phyloP scores from a whole-genome alignment of 2,329 filamentous ascomycete genomes.

The Fusarium chlamydosporum region DNA sequence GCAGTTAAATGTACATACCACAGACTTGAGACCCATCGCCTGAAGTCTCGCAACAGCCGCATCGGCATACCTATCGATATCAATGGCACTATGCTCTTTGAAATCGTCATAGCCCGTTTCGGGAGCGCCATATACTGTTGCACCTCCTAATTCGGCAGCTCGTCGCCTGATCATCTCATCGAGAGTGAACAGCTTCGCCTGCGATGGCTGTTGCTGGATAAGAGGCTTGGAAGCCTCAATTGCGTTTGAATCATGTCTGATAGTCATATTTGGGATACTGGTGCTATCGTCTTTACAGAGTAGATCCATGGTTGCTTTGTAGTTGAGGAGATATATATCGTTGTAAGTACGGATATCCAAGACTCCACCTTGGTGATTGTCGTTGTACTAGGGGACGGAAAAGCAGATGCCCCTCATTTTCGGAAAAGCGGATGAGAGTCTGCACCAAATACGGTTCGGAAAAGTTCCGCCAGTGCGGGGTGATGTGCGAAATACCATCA shows the following conservation, averaged over 20 bases:
- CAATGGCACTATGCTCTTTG: conserved; percentile 41
- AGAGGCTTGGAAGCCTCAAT: conserved; percentile 22
- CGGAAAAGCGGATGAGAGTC: conserved; percentile 12
- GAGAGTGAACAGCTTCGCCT: conserved; percentile 41
- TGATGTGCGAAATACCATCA: background rate
- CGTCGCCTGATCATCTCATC: conserved; percentile 44
- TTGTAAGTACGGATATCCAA: conserved; percentile 13
- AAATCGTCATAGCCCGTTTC: conserved; percentile 37
- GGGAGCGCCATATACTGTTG: conserved; percentile 32
- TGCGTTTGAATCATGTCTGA: conserved; percentile 40
- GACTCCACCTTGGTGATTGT: background rate
- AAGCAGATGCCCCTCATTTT: conserved; percentile 21
- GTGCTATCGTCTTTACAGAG: background rate
- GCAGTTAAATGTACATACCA: conserved; percentile 16
- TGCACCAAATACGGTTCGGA: background rate
- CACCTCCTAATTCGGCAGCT: conserved; percentile 29
- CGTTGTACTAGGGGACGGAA: conserved; percentile 11
- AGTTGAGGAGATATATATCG: conserved; percentile 17
- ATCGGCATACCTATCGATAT: conserved; percentile 43
- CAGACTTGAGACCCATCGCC: conserved; percentile 31
- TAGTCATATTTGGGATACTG: conserved; percentile 34
- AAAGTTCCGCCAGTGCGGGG: conserved; percentile 8
- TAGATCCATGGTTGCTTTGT: background rate
- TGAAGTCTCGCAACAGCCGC: conserved; percentile 40
- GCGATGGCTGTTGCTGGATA: conserved; percentile 1